phyloP scores from a whole-genome alignment of 345 rosid genomes.

The Populus deltoides region DNA sequence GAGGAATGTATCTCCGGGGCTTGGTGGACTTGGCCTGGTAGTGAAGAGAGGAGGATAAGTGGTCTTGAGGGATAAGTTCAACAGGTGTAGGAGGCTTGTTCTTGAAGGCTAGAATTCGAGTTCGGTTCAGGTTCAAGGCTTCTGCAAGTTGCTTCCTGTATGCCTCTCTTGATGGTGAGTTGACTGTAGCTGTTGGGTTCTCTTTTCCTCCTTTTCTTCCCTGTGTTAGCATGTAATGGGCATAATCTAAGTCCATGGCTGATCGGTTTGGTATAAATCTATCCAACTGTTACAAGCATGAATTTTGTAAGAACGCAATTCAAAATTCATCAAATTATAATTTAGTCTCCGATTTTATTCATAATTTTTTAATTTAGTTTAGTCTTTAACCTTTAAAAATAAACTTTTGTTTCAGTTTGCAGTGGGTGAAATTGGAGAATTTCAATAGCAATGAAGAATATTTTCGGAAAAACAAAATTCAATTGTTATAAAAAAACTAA shows the following conservation, averaged over 20 bases:
- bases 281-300: neutral
- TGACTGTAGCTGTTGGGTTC: slow-evolving; percentile 12
- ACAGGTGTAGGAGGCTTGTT: slow-evolving; percentile 54
- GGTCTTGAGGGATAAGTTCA: slow-evolving; percentile 18
- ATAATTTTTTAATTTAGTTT: no score
- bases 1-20: slow-evolving; percentile 10
- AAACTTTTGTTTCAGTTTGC: no score
- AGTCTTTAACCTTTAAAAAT: no score
- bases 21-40: neutral
- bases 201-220: slow-evolving; percentile 51
- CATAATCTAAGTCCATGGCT: slow-evolving; percentile 20
- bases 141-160: slow-evolving; percentile 65
- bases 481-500: no score
- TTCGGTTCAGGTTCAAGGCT: slow-evolving; percentile 52
- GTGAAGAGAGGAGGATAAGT: neutral
- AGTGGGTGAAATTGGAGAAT: no score
- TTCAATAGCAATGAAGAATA: no score
- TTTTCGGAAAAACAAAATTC: no score
- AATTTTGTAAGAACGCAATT: no score
- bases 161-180: slow-evolving; percentile 61
- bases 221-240: slow-evolving; percentile 20
- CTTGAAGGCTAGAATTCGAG: slow-evolving; percentile 67
- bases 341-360: no score
- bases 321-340: no score
- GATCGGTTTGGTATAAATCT: slow-evolving; percentile 20